These are phyloP conservation scores for Thermothielavioides terrestris DNA, from an alignment of 495 filamentous ascomycete species.

Conservation along the genomic window DNA sequence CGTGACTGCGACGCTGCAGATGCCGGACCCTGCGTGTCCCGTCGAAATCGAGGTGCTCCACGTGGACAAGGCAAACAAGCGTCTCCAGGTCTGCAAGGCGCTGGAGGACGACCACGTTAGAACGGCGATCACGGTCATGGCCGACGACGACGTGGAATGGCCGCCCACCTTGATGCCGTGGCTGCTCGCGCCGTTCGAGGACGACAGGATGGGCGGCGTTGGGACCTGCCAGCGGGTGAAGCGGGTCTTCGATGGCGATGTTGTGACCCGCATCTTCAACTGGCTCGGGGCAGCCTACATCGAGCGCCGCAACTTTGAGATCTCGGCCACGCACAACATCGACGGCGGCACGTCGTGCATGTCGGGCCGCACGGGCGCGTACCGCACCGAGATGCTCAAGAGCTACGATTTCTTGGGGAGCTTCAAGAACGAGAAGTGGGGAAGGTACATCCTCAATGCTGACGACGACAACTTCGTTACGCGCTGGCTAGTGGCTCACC, in stretches of 20 bases:
- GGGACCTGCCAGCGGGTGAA: conserved; percentile 75
- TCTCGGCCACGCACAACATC: conserved; percentile 73
- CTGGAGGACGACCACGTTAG: conserved; percentile 57
- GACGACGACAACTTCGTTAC: conserved; percentile 84
- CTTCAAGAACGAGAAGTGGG: conserved; percentile 66
- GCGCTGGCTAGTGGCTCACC: conserved; percentile 66
- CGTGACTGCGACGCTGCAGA: conserved; percentile 36
- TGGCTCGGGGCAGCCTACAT: conserved; percentile 78
- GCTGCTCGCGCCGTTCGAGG: conserved; percentile 79
- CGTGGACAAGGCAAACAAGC: conserved; percentile 55
- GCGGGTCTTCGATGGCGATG: conserved; percentile 50
- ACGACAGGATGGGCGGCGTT: conserved; percentile 66
- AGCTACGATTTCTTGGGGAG: conserved; percentile 61
- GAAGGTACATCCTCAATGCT: conserved; percentile 64
- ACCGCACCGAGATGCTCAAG: conserved; percentile 72
- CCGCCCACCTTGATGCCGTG: conserved; percentile 66
- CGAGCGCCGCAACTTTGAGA: conserved; percentile 80
- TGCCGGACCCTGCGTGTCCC: conserved; percentile 7
- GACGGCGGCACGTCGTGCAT: conserved; percentile 84
- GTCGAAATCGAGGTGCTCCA: conserved; percentile 38
- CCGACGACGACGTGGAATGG: conserved; percentile 85
- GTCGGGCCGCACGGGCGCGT: conserved; percentile 78
- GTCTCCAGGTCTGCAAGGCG: conserved; percentile 71
- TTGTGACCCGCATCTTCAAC: conserved; percentile 55
- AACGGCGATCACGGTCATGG: conserved; percentile 69